Base-by-base conservation (phyloP, 148 eudicot species). In the Rhododendron griersonianum region DNA sequence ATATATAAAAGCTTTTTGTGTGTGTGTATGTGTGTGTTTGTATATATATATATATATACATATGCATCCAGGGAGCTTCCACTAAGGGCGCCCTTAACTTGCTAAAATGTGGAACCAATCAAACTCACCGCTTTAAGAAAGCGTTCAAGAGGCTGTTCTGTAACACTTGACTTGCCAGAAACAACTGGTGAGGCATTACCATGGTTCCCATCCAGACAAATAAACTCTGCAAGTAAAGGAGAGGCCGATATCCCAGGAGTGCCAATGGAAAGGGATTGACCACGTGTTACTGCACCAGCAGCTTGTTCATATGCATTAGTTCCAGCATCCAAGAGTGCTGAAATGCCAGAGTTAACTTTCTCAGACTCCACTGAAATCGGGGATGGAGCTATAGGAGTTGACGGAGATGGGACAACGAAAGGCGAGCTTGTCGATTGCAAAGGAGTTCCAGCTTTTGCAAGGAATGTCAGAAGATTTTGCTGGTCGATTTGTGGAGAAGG, bases 181-280 rank as follows among this genome's bases (percentile, higher is more conserved):
- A 92, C 87, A 91, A 85, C 86, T 80, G 91, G 79, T 61, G 94
- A 77, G 81, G 87, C 87, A 89, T 84, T 91, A 74, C 87, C 95
- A 86, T 91, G 94, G 84, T 88, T 87, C 65, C 92, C 94, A 88
- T 96, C 99, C 39, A 93, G 90, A 82, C 89, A 90, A 71, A 92
- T 84, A 86, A 94, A 95, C 89, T 96, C 98, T 69, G 92, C 96
- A 76, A 95, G 92, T 88, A 96, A 90, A 86, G 99, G 99, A 78
- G 99, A 95, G 50, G 99, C 97, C 44, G 98, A 96, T 90, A 96
- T 93, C 75, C 98, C 99, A 87, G 99, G 99, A 86, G 99, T 96
- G 47, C 98, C 98, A 86, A 95, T 95, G 47, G 98, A 95, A 93
- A 96, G 95, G 82, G 99, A 93, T 82, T 93, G 95, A 75, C 93